These are phyloP conservation scores for Saccharomycopsis olivae DNA, from an alignment of 805 yeast genomes.

Conservation along the genomic window DNA sequence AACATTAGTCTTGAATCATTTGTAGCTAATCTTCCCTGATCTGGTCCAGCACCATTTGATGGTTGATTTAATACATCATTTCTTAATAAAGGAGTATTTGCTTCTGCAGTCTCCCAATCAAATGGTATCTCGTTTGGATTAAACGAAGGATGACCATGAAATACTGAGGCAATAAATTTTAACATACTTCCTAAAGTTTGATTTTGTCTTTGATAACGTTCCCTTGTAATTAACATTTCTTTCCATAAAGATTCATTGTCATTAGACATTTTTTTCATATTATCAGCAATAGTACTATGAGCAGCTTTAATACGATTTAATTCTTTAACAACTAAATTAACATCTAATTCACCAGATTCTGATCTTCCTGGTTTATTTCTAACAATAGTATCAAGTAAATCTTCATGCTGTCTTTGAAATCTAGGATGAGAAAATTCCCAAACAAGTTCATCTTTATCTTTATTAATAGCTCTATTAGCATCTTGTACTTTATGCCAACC, in stretches of 20 bases:
- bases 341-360: constrained; percentile 27
- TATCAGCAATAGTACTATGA: constrained; percentile 75
- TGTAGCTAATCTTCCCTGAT: too few species aligned
- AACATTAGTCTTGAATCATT: too few species aligned
- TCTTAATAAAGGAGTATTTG: too few species aligned
- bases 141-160: too few species aligned
- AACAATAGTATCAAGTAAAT: constrained; percentile 72
- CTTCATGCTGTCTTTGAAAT: constrained; percentile 70
- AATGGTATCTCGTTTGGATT: too few species aligned
- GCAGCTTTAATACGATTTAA: constrained; percentile 65
- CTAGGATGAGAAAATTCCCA: constrained; percentile 84
- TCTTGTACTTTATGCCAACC: constrained; percentile 99
- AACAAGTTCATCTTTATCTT: constrained; percentile 47
- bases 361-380: constrained; percentile 35
- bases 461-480: constrained; percentile 25
- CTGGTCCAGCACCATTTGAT: too few species aligned
- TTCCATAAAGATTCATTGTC: constrained; percentile 91
- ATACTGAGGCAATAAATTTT: constrained; percentile 71
- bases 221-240: constrained; percentile 74
- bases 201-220: constrained; percentile 75
- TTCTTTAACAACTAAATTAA: constrained; percentile 51
- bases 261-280: constrained; percentile 66
- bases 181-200: constrained; percentile 81
- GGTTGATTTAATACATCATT: too few species aligned
- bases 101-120: too few species aligned